phyloP scores from a whole-genome alignment of 345 rosid genomes.

The Rhodamnia argentea region DNA sequence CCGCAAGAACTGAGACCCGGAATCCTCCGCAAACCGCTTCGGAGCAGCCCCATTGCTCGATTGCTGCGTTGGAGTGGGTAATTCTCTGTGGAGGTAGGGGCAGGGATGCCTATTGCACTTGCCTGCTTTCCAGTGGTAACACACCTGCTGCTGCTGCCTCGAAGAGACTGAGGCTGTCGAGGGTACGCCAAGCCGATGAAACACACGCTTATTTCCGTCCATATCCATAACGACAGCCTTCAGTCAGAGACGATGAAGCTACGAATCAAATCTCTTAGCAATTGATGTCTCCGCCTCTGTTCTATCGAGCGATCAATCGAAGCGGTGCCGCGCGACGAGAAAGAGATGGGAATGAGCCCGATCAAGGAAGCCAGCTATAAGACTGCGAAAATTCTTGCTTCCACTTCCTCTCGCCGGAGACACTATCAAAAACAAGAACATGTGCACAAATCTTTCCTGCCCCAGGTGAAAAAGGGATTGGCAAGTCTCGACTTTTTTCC shows the following conservation, averaged over 20 bases:
- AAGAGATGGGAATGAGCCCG: background rate
- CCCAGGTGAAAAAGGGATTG: background rate
- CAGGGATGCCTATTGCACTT: conserved; percentile 64
- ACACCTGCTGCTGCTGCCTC: conserved; percentile 27
- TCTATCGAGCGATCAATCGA: background rate
- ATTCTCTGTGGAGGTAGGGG: conserved; percentile 64
- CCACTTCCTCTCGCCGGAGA: background rate
- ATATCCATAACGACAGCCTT: conserved; percentile 43
- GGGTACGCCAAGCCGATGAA: conserved; percentile 55
- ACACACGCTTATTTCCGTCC: conserved; percentile 65
- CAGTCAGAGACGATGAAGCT: background rate
- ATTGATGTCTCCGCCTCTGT: background rate
- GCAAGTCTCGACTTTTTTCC: background rate
- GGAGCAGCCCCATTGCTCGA: conserved; percentile 23
- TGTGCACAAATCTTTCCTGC: background rate
- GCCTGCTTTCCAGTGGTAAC: conserved; percentile 86
- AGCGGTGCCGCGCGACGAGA: background rate
- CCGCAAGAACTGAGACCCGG: conserved; percentile 40
- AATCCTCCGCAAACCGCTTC: conserved; percentile 60
- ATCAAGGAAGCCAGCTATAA: background rate
- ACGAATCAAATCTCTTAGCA: background rate
- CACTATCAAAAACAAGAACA: background rate
- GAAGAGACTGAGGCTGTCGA: conserved; percentile 13
- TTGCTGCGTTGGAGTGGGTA: conserved; percentile 28
- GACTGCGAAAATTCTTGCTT: background rate